Percentiles rank a stretch among this genome's conserved stretches.
Conservation (phyloP, 345 rosid genomes). For the Conringia planisiliqua region DNA sequence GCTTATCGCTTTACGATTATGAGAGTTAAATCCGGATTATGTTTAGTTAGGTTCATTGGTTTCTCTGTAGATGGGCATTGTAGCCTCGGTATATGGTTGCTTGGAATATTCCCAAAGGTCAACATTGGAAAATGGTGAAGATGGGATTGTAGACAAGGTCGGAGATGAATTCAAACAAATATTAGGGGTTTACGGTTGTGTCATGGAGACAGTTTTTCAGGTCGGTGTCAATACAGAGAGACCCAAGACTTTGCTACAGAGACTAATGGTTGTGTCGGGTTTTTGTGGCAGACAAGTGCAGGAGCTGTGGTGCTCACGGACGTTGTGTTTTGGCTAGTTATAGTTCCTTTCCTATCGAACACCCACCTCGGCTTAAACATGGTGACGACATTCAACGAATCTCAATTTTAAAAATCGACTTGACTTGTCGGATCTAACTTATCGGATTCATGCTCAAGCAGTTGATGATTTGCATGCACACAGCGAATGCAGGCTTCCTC, state of each 20-base stretch:
- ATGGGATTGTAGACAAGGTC: constrained; percentile 28
- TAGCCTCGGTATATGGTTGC: constrained; percentile 71
- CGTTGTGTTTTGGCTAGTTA: constrained; percentile 63
- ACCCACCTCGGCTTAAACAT: constrained; percentile 53
- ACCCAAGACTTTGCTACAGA: background rate
- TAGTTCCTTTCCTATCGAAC: constrained; percentile 66
- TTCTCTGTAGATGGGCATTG: constrained; percentile 55
- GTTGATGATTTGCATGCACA: constrained; percentile 88
- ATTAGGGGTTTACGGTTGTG: constrained; percentile 72
- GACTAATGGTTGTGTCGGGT: too few species aligned
- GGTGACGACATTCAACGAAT: constrained; percentile 39
- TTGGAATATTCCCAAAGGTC: constrained; percentile 38
- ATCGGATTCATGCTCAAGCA: constrained; percentile 14
- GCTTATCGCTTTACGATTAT: background rate
- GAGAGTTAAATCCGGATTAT: background rate
- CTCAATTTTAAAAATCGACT: background rate
- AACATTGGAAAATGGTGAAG: constrained; percentile 30
- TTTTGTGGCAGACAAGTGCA: constrained; percentile 54
- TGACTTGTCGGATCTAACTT: background rate
- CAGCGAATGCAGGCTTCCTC: constrained; percentile 57
- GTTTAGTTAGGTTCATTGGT: background rate
- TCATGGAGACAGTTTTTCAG: constrained; percentile 75
- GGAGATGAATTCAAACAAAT: constrained; percentile 32
- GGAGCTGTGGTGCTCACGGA: constrained; percentile 85
- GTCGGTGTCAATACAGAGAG: constrained; percentile 22